Evolutionary conservation across 192 early-diverging fungal genomes (phyloP), one percentile per base, ranked within the genome.

Genomic region (Dissophora globulifera): DNA sequence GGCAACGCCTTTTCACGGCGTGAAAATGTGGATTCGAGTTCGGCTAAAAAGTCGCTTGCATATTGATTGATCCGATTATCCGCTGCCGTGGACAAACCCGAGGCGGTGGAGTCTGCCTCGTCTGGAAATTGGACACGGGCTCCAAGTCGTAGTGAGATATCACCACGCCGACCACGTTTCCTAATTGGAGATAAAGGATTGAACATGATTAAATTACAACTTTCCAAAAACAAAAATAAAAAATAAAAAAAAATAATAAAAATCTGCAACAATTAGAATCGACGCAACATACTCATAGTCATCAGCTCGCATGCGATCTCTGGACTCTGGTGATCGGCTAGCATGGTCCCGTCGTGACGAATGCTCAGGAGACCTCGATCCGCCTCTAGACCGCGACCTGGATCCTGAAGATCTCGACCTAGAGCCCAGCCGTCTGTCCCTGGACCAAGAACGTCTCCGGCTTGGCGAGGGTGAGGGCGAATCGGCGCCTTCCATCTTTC

Each of bases 111-210:
- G 20, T 54, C 67, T 10, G 60, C 67, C 30, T 42, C 23, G 45
- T 31, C 32, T 5, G 43, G 51, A 27, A 47, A 6, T n/a, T 52
- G 65, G 45, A 76, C 63, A 22, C 62, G 63, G 23, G 52, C 64
- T 1, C 72, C 72, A 9, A 76, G 38, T 53, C 72, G 63, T 27
- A 60, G 43, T 23, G 58, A 66, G 19, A 76, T 76, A 17, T 76
- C 72, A 20, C 69, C 69, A 27, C 72, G 72, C 27, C 63, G 72
- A 31, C 72, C 72, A 32, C 72, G 72, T 42, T 62, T 66, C 13
- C 72, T 76, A 43, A 46, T 4, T 57, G 35, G 10, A 42, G 29
- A 31, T 46, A 43, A n/a, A n/a, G n/a, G n/a, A n/a, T n/a, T n/a
- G n/a, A n/a, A n/a, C n/a, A n/a, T n/a, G n/a, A n/a, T n/a, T n/a